Base-by-base conservation (phyloP, 495 filamentous ascomycete genomes). In the Chlorociboria aeruginascens region DNA sequence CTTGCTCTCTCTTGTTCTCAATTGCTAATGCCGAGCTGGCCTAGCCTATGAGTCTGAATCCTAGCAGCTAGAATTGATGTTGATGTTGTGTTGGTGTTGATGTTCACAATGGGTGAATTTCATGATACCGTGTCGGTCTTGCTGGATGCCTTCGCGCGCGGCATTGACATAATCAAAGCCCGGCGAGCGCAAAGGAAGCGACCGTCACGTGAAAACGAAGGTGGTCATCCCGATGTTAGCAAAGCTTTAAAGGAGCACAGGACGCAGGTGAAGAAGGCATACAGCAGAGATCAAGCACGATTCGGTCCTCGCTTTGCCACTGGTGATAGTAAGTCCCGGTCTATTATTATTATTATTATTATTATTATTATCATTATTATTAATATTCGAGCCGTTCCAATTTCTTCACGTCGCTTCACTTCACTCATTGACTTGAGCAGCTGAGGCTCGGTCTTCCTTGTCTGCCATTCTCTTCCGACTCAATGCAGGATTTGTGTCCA, bases 381-480 rank as follows among this genome's bases (percentile, higher is more conserved):
- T 35, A 7, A 17, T 12, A 25, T 30, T 8, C 6, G 20, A 33
- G 14, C 20, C n/a, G 36, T 38, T 38, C 29, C n/a, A 34, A 6
- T 28, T 39, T 2, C 40, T 33, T 1, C 20, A 8, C 7, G n/a
- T n/a, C n/a, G n/a, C n/a, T n/a, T n/a, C n/a, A n/a, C n/a, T n/a
- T n/a, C 20, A 25, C 20, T 25, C 4, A 25, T 25, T 25, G 20
- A 25, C 20, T 20, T 40, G 7, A 44, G 25, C 12, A 60, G 57
- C 47, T 8, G 53, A 56, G 56, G 50, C 57, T 12, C 50, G 45
- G 16, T 49, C 57, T 10, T 53, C 50, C 6, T 43, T 60, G 16
- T 49, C 57, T 4, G 16, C 48, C 8, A 60, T 60, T 30, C 45
- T 60, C 8, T 47, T 50, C 32, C 57, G 57, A 17, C 53, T 60